Base-by-base conservation (phyloP, 129 eudicot species). In the Sambucus nigra region DNA sequence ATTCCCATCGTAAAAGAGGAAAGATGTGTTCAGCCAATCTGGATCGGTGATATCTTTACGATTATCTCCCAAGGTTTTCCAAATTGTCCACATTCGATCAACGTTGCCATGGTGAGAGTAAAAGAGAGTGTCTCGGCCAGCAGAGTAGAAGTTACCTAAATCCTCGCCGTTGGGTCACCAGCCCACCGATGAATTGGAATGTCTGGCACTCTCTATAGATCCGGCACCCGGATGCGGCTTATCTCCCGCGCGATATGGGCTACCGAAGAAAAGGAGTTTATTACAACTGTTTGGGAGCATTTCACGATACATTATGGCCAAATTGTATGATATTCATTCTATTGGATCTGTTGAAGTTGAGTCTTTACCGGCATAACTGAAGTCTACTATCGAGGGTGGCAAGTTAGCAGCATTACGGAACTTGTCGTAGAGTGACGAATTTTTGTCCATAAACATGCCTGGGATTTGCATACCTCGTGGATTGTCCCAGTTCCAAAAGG, bases 401-500 rank as follows among this genome's bases (percentile, higher is more conserved):
- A 28, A 42, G 35, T 78, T 76, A 8, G 2, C 47, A 40, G 49
- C 66, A 39, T 78, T 52, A 2, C 84, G 72, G 3, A 57, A n/a
- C 14, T 24, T 50, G 15, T 66, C 76, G n/a, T 64, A 77, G 1
- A 77, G 46, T 12, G 84, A 27, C 0, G 64, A 59, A 25, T 51
- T 45, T 0, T 61, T 58, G 12, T 68, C 44, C 20, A 42, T 53
- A 42, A 54, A 71, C 65, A 76, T 62, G 1, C 46, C 32, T 0
- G 78, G 78, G 6, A 68, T 53, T 31, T 16, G 25, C 78, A 76
- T 76, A 9, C 72, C 78, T 0, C 25, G 44, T 2, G 71, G 74
- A 3, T 49, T 24, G 38, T 71, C 83, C 74, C 78, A 71, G 50
- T 71, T 76, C 83, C 83, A 76, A n/a, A n/a, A n/a, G n/a, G n/a